Percentiles rank a stretch among this genome's conserved stretches.
Evolutionary conservation across 805 yeast genomes (phyloP).

Genomic region (Sugiyamaella chiloensis): DNA sequence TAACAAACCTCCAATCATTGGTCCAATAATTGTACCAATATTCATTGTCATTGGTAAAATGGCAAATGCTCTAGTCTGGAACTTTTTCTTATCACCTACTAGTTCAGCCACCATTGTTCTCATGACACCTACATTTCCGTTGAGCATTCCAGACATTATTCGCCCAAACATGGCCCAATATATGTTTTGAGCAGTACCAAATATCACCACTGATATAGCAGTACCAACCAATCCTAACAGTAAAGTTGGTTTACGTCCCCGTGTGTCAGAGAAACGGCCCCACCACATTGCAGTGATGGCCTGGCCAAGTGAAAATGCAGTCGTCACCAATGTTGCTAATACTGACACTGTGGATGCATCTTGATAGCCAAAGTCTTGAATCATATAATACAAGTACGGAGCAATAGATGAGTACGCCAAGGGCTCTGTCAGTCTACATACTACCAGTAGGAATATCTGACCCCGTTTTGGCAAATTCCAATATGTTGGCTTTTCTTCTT

Average conservation of each 20-base stretch:
- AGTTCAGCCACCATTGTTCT: constrained; percentile 57
- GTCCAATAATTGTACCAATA: constrained; percentile 56
- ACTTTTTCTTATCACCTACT: constrained; percentile 45
- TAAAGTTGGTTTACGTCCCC: constrained; percentile 53
- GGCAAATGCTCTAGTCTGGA: constrained; percentile 58
- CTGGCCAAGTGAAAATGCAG: constrained; percentile 56
- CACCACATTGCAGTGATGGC: constrained; percentile 53
- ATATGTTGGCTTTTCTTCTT: constrained; percentile 1
- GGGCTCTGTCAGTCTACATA: constrained; percentile 51
- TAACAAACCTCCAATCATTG: constrained; percentile 49
- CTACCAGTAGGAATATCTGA: constrained; percentile 12
- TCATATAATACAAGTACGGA: constrained; percentile 61
- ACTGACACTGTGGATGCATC: constrained; percentile 15
- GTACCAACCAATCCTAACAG: constrained; percentile 52
- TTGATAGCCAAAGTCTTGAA: constrained; percentile 46
- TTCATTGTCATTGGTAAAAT: constrained; percentile 56
- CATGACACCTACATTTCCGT: constrained; percentile 60
- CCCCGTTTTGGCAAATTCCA: constrained; percentile 16
- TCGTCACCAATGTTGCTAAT: constrained; percentile 46
- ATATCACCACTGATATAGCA: constrained; percentile 40
- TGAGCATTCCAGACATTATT: constrained; percentile 49
- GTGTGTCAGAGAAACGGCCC: constrained; percentile 50
- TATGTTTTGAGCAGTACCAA: constrained; percentile 52
- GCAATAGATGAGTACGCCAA: constrained; percentile 58
- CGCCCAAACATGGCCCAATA: constrained; percentile 53